Conservation (phyloP, 306 rosid genomes). For the Nissolia schottii region DNA sequence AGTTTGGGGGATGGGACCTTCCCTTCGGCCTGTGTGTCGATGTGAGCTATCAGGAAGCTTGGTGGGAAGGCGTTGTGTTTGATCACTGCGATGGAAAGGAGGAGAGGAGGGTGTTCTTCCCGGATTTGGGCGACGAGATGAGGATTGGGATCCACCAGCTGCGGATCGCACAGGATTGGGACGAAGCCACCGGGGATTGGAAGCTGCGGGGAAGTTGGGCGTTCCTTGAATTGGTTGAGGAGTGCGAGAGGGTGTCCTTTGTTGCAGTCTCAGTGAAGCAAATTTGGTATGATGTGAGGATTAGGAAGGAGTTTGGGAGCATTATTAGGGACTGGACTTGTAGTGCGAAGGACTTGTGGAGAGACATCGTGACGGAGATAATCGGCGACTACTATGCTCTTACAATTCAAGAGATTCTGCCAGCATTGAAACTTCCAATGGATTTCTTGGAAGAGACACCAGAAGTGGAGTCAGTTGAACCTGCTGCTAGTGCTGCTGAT, state of each 20-base stretch:
- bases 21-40: conserved; percentile 72
- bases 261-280: conserved; percentile 67
- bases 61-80: conserved; percentile 96
- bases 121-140: conserved; percentile 81
- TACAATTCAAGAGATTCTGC: conserved; percentile 35
- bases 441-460: conserved; percentile 22
- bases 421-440: conserved; percentile 22
- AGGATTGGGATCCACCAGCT: conserved; percentile 27
- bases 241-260: conserved; percentile 37
- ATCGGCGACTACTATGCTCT: conserved; percentile 41
- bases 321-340: conserved; percentile 65
- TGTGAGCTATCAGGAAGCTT: conserved; percentile 57
- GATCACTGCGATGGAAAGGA: conserved; percentile 50
- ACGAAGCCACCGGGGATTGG: conserved; percentile 58
- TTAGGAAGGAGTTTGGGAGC: conserved; percentile 32
- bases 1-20: conserved; percentile 29
- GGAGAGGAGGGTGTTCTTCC: conserved; percentile 65
- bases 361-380: conserved; percentile 47
- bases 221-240: conserved; percentile 66
- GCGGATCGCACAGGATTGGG: conserved; percentile 75
- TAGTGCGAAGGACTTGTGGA: conserved; percentile 57
- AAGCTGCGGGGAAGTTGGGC: conserved; percentile 63
- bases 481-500: conserved; percentile 15
- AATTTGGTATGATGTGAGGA: conserved; percentile 72
- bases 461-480: conserved; percentile 23